Evolutionary conservation across 306 rosid genomes (phyloP).

Genomic region (Vigna nakashimae): DNA sequence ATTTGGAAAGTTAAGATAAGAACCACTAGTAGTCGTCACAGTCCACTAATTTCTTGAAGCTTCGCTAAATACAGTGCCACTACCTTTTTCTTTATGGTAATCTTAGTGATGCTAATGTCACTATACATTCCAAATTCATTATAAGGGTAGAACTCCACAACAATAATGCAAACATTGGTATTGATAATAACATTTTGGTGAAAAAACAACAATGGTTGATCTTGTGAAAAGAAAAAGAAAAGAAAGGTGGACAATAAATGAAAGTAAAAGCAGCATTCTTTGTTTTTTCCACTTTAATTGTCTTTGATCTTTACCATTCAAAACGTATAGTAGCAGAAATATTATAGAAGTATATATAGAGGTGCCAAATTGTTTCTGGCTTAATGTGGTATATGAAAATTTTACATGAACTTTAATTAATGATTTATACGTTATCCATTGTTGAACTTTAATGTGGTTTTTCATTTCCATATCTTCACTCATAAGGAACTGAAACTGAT

Average conservation of each 20-base stretch:
- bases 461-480: slow-evolving; percentile 42
- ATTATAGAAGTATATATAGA: neutral
- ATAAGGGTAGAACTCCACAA: slow-evolving; percentile 18
- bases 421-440: slow-evolving; percentile 32
- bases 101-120: slow-evolving; percentile 38
- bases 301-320: slow-evolving; percentile 43
- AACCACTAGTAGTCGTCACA: slow-evolving; percentile 16
- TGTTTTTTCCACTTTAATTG: slow-evolving; percentile 14
- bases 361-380: slow-evolving; percentile 22
- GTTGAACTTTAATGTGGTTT: slow-evolving; percentile 39
- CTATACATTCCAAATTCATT: slow-evolving; percentile 25
- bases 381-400: slow-evolving; percentile 33
- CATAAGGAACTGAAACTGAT: slow-evolving; percentile 54
- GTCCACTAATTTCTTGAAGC: slow-evolving; percentile 41
- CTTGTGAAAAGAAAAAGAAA: neutral
- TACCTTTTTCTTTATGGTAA: slow-evolving; percentile 44
- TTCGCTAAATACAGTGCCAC: slow-evolving; percentile 35
- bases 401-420: neutral
- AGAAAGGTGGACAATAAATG: slow-evolving; percentile 26
- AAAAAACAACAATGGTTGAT: neutral
- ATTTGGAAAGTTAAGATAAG: slow-evolving; percentile 46
- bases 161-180: neutral
- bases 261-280: slow-evolving; percentile 50
- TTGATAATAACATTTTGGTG: neutral
- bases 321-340: slow-evolving; percentile 10